Evolutionary conservation across 2,329 filamentous ascomycete genomes (phyloP), one percentile per base, ranked within the genome.

Genomic region (Trichoderma sp.): DNA sequence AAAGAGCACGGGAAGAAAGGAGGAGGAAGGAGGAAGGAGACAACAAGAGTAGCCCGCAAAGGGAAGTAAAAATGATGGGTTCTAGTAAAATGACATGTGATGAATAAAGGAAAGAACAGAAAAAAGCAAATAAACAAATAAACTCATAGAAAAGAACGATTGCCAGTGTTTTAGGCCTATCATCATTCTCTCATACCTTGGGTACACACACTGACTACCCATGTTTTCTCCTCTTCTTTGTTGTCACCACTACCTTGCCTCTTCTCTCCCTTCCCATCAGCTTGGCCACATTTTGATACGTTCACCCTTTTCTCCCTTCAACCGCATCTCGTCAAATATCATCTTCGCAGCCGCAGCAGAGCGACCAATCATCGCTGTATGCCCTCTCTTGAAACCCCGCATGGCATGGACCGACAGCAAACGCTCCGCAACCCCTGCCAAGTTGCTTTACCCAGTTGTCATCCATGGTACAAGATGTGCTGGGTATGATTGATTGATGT

Each of bases 361-460:
- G 7, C 15, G 11, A 39, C 39, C 39, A 53, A 62, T 69, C 20
- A 53, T 30, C 26, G 8, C 26, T 32, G 23, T 66, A 15, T 20
- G 9, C 11, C 66, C 57, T 58, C 57, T 47, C 17, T 50, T 34
- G 26, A 62, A 36, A 59, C 66, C 66, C 39, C 66, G 66, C 65
- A 68, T 53, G 15, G 43, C 63, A 34, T 58, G 23, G 20, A 7
- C 28, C 20, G 57, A 53, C 17, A 39, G 20, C 57, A 69, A 69
- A 62, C 39, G 28, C 28, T 69, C 57, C 57, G 67, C 55, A 8
- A 50, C 57, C 66, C 66, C 57, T 69, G 66, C 47, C 28, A 7
- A 50, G 66, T 28, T n/a, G 57, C 8, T 36, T 30, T 53, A 13
- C 65, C 63, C 64, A 67, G 34, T 43, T 30, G 64, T 39, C 64